Evolutionary conservation across 106 monocot genomes (phyloP), one percentile per base, ranked within the genome.

Genomic region (Iris macrosiphon): DNA sequence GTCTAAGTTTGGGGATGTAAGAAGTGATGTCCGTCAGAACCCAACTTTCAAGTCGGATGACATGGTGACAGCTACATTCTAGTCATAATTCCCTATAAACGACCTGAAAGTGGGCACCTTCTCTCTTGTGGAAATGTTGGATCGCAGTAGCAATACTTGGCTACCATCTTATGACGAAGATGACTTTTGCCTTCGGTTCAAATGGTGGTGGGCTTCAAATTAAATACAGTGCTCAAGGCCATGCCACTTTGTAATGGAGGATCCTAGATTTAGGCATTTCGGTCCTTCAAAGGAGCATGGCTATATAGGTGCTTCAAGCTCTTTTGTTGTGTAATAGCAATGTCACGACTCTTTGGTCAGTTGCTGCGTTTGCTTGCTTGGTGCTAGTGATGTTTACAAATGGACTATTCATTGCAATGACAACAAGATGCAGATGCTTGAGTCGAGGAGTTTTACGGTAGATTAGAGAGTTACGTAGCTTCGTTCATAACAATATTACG

Each of bases 11-110:
- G 93, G 93, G 0, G 93, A 93, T 49, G 33, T 81, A 42, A 72
- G 67, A 4, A 25, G 34, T 2, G 87, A 93, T 44, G 72, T 93
- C n/a, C 87, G 83, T 3, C 17, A 49, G 9, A 83, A 88, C 49
- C 77, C 83, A 6, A 80, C 66, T 0, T 88, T 93, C 69, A 64
- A 38, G 16, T 66, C 44, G 14, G 83, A 83, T 2, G 72, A 73
- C 13, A 67, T 57, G 52, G 93, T 76, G 42, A 57, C 76, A 0
- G 93, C 84, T 30, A 84, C 80, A 2, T 93, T 93, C 68, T 78
- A 75, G 80, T 84, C 88, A 6, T 80, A 84, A 31, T 93, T 88
- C 63, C 88, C 88, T 3, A 68, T 88, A 65, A 93, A 93, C 18
- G 84, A 93, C 62, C 78, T 88, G 42, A 88, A 79, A 2, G 75